Base-by-base conservation (phyloP, 2,329 filamentous ascomycete species). In the Exutisphaerella laricina region DNA sequence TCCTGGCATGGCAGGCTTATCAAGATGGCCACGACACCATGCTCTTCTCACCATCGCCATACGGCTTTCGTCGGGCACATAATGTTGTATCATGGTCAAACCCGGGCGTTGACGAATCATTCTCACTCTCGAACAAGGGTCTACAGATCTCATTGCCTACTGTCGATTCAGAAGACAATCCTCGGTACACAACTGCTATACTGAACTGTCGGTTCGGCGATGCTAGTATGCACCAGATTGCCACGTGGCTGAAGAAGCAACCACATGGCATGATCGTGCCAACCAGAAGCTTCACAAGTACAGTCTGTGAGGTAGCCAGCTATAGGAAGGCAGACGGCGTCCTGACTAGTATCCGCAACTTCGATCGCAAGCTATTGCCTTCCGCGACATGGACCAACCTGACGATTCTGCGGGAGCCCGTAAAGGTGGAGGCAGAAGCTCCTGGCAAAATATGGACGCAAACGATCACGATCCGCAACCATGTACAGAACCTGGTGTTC, bases 1-100 rank as follows among this genome's bases (percentile, higher is more conserved):
- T 54, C 8, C 45, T 56, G 16, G 53, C 48, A 3, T 58, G 56
- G 56, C 49, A 51, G 26, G 51, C 45, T 20, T 53, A 48, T 46
- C 41, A 53, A n/a, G 23, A 48, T 26, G 39, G 41, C 14, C 48
- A 51, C 33, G 35, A 41, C 12, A 46, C 39, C 8, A 36, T 48
- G 22, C 48, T 53, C 13, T 42, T 53, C n/a, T 41, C 48, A 1
- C 48, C 48, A 0, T 53, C 51, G 5, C 46, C 48, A 4, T 46
- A 42, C 16, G 51, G 51, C 7, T 53, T 53, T 16, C 48, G 51
- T 1, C 39, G 41, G 8, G 51, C 51, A 9, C 51, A 51, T 39
- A 45, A 49, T n/a, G 46, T 53, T 21, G 21, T 51, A 8, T 41
- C 33, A 9, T 53, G 51, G 51, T 45, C 41, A 16, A 39, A 49